A percentile compares a stretch with the other conserved stretches of the same genome.
phyloP scores from a whole-genome alignment of 208 protist genomes.

The Leishmania turanica region DNA sequence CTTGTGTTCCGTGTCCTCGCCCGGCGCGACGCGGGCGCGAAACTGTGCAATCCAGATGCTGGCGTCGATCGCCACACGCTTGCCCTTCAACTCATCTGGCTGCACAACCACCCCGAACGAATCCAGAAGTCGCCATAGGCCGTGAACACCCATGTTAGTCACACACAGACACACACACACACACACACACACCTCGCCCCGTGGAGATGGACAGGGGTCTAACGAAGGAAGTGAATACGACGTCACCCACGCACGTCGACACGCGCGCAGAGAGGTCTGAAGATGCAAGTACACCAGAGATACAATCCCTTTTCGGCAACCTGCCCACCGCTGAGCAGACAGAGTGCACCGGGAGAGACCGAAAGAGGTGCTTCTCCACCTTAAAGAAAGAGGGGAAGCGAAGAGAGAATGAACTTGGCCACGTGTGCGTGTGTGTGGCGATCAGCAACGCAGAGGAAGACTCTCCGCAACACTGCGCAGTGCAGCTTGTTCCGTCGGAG shows the following conservation, averaged over 20 bases:
- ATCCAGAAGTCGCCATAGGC: slow-evolving; percentile 86
- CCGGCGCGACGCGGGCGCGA: slow-evolving; percentile 39
- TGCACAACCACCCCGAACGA: slow-evolving; percentile 73
- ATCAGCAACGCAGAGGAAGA: not conserved
- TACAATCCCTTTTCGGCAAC: not conserved
- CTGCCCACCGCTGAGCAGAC: not conserved
- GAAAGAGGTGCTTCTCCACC: not conserved
- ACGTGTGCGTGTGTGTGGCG: not conserved
- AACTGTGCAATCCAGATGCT: slow-evolving; percentile 92
- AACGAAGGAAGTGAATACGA: not conserved
- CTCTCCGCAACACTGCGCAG: not conserved
- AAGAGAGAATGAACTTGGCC: not conserved
- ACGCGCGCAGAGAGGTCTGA: not conserved
- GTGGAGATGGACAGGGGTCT: not conserved
- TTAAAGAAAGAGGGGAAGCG: too few relatives aligned
- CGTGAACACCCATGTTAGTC: slow-evolving; percentile 78
- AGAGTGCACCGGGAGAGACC: not conserved
- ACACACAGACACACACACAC: not conserved
- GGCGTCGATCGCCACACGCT: slow-evolving; percentile 84
- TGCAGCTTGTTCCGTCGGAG: not conserved
- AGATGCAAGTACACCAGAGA: not conserved
- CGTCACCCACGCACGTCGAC: not conserved
- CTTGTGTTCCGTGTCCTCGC: slow-evolving; percentile 55
- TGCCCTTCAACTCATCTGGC: slow-evolving; percentile 65
- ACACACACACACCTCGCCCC: not conserved